Evolutionary conservation across 2,329 filamentous ascomycete species (phyloP).

Genomic region (Penicillium sp.): DNA sequence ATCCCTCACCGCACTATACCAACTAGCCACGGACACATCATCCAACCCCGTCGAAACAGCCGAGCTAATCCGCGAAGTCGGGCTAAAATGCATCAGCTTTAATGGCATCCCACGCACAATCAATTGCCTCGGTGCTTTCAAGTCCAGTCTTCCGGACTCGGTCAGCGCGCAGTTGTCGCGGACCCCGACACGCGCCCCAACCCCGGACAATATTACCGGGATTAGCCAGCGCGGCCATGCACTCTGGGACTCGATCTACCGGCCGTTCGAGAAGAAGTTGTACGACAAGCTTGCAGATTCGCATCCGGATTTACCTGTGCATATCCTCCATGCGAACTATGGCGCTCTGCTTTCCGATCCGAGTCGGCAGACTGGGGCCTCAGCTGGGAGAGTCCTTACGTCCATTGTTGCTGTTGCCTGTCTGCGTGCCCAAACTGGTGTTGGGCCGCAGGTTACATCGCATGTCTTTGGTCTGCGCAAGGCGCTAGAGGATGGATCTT

Average conservation of each 20-base stretch:
- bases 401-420: slow-evolving; percentile 68
- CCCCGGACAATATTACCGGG: slow-evolving; percentile 48
- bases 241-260: slow-evolving; percentile 73
- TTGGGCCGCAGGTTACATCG: slow-evolving; percentile 73
- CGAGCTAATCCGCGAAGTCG: slow-evolving; percentile 43
- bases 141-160: slow-evolving; percentile 53
- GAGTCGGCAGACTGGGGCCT: slow-evolving; percentile 38
- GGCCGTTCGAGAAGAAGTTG: slow-evolving; percentile 66
- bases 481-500: slow-evolving; percentile 60
- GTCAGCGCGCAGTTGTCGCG: slow-evolving; percentile 53
- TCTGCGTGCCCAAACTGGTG: slow-evolving; percentile 70
- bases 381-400: slow-evolving; percentile 64
- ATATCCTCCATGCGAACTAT: slow-evolving; percentile 71
- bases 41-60: slow-evolving; percentile 29
- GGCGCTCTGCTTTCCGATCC: slow-evolving; percentile 66
- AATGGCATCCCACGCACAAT: slow-evolving; percentile 68
- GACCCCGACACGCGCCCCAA: slow-evolving; percentile 51
- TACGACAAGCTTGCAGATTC: slow-evolving; percentile 63
- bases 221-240: slow-evolving; percentile 55
- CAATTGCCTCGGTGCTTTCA: slow-evolving; percentile 71
- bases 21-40: slow-evolving; percentile 16
- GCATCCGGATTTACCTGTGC: slow-evolving; percentile 75
- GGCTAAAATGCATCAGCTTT: slow-evolving; percentile 45
- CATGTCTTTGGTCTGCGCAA: slow-evolving; percentile 78
- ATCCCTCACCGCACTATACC: slow-evolving; percentile 39